Percentiles rank a stretch among this genome's conserved stretches.
Evolutionary conservation across 2,329 filamentous ascomycete genomes (phyloP).

Genomic region (Xylogone sp.): DNA sequence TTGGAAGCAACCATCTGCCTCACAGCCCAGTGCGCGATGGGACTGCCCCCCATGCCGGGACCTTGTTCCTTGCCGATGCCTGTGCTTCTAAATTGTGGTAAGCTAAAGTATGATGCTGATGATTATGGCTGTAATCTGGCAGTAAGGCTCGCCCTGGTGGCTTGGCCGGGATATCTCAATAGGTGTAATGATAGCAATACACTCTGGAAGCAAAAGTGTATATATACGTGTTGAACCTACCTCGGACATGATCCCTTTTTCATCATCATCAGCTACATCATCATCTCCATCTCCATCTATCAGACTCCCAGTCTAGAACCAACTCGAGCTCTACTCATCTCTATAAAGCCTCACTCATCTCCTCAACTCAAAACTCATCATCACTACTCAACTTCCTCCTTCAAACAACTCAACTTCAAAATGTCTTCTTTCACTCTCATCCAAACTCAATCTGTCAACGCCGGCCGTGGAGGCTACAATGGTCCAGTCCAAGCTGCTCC

Average conservation of each 20-base stretch:
- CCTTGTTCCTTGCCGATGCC: neutral
- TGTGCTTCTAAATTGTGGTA: neutral
- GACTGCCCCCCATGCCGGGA: neutral
- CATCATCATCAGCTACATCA: neutral
- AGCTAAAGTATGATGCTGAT: neutral
- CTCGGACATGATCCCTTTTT: neutral
- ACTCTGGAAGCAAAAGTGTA: neutral
- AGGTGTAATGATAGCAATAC: neutral
- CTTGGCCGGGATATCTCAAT: neutral
- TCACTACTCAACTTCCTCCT: too few species aligned
- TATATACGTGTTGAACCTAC: neutral
- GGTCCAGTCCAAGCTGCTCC: constrained; percentile 10
- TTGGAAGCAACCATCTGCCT: neutral
- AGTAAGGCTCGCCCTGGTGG: neutral
- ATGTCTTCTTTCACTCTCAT: constrained; percentile 16
- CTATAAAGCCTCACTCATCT: neutral
- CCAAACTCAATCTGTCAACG: constrained; percentile 4
- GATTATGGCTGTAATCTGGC: neutral
- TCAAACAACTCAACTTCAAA: neutral
- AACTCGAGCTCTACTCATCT: neutral
- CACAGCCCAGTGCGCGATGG: neutral
- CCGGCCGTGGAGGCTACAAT: constrained; percentile 22
- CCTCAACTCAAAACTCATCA: neutral
- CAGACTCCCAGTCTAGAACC: neutral
- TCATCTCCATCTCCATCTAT: too few species aligned